phyloP scores from a whole-genome alignment of 2,329 filamentous ascomycete species.

The Sordariomycetes sp. region DNA sequence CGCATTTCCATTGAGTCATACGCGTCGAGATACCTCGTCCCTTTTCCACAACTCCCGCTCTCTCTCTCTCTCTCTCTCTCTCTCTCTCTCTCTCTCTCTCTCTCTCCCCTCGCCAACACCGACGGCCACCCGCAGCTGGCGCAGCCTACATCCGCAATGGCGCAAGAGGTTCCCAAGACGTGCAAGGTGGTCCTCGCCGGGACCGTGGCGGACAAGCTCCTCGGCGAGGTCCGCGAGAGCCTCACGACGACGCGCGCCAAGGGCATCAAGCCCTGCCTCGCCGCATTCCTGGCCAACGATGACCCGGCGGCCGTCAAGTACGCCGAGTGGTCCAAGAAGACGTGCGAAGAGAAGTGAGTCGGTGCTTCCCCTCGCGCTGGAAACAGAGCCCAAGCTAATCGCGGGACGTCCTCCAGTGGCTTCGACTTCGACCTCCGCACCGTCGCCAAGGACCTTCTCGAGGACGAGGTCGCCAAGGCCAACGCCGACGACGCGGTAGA shows the following conservation, averaged over 20 bases:
- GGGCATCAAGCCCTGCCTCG: slow-evolving; percentile 52
- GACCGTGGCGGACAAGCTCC: slow-evolving; percentile 70
- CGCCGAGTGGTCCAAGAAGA: slow-evolving; percentile 95
- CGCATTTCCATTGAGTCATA: too few relatives aligned
- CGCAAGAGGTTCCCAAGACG: slow-evolving; percentile 39
- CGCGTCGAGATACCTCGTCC: too few relatives aligned
- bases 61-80: too few relatives aligned
- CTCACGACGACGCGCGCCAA: slow-evolving; percentile 55
- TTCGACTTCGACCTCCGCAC: slow-evolving; percentile 79
- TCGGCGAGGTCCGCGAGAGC: slow-evolving; percentile 65
- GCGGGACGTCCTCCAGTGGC: slow-evolving; percentile 45
- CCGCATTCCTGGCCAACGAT: slow-evolving; percentile 83
- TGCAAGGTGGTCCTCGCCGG: slow-evolving; percentile 92
- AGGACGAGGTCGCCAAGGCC: slow-evolving; percentile 75
- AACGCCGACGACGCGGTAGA: slow-evolving; percentile 69
- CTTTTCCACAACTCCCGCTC: too few relatives aligned
- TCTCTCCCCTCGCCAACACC: too few relatives aligned
- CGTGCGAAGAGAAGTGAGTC: slow-evolving; percentile 85
- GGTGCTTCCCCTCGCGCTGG: not conserved
- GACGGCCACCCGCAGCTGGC: too few relatives aligned
- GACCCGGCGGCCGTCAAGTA: slow-evolving; percentile 89
- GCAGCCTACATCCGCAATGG: slow-evolving; percentile 14
- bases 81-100: too few relatives aligned
- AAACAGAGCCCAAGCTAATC: not conserved
- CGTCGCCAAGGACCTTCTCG: slow-evolving; percentile 76